Base-by-base conservation (phyloP, 495 filamentous ascomycete genomes). In the Cudoniella acicularis region DNA sequence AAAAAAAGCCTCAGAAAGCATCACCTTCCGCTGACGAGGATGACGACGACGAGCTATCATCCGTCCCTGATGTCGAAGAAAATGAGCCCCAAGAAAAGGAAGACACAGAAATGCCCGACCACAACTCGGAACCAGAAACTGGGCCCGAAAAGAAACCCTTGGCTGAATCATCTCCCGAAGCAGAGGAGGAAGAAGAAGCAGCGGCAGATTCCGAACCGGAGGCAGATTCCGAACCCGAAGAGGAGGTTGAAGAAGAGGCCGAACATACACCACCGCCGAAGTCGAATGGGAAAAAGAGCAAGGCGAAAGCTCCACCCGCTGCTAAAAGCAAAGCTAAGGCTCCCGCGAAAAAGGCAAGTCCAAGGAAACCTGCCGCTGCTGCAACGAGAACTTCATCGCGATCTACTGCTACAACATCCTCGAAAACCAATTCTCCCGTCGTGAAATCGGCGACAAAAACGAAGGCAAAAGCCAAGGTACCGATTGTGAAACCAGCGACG, bases 201-300 rank as follows among this genome's bases (percentile, higher is more conserved):
- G 59, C 36, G 13, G 55, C 56, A 56, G 67, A 71, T 53, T 66
- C 61, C 45, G 70, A 71, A 61, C 66, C 66, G 40, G 66, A 67
- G 13, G 69, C 68, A 60, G 54, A 62, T 47, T 58, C 62, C 22
- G 54, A 50, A 30, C 45, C 54, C n/a, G 54, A 62, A 1, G 56
- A 63, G 52, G 50, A 52, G 27, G 50, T 59, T 42, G 56, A 51
- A 22, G 50, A 63, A 55, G 50, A 56, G 40, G 30, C 20, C 26
- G 47, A 59, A 20, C 26, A 48, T 3, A 49, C 61, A 6, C 55
- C 50, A 20, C 49, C 50, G 18, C 49, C 60, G 6, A 24, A 13
- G n/a, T 58, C 60, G 3, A 63, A 43, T n/a, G 54, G 51, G 0
- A n/a, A 43, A n/a, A 42, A 52, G 47, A 20, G 16, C n/a, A 57